Evolutionary conservation across 306 rosid species (phyloP), one percentile per base, ranked within the genome.

Genomic region (Erythrophleum fordii): DNA sequence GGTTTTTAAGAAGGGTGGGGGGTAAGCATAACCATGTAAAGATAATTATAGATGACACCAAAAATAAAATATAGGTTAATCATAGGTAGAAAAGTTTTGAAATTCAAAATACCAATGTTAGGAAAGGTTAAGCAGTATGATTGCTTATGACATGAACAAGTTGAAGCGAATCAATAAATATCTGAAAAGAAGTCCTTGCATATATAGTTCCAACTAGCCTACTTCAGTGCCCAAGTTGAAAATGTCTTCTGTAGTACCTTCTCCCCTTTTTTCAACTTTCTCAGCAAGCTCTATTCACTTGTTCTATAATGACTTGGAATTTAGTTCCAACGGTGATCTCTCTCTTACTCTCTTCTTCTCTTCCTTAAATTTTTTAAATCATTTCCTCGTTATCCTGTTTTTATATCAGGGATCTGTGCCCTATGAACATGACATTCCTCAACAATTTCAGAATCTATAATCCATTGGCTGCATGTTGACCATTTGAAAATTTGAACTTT

Each of bases 111-210:
- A 22, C 22, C 26, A 23, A 48, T 48, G 39, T 73, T 42, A 34
- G 3, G 68, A 46, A 65, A 66, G 35, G 41, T 34, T 25, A 29
- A 39, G 31, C 64, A 29, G 55, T 16, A 49, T 66, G 64, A 77
- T 37, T 78, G 69, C 55, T 73, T 65, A 46, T 69, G 34, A 31
- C 34, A 31, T 31, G 34, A 73, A 46, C 68, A 73, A 44, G 75
- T 70, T 41, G 56, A 73, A 58, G 62, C 44, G 16, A 18, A 10
- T 29, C 48, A 58, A 68, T 72, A 34, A 28, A 71, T 29, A 28
- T 42, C 5, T 18, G 41, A 31, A 59, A 69, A 79, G 55, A 45
- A 59, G 66, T 60, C 20, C 17, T 23, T 48, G 65, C 69, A 52
- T 6, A n/a, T 12, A 22, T 68, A 49, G 60, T 69, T 69, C 28